Evolutionary conservation across 495 filamentous ascomycete species (phyloP).

Genomic region (Staphylotrichum tortipilum): DNA sequence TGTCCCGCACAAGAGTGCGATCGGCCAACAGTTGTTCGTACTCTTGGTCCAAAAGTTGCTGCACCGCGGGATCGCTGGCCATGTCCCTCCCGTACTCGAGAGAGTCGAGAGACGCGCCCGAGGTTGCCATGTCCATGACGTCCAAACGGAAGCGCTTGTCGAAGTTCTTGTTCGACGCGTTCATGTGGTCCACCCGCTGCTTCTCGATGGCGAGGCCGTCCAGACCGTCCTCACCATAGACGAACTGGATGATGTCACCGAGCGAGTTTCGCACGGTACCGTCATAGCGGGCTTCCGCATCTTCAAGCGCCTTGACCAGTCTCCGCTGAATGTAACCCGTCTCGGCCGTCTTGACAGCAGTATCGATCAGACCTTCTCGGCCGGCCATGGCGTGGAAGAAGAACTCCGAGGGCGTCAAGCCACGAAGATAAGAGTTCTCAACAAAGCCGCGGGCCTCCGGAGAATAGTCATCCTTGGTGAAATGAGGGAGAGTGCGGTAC

Average conservation of each 20-base stretch:
- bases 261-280: conserved; percentile 95
- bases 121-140: conserved; percentile 67
- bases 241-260: conserved; percentile 93
- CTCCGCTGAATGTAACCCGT: conserved; percentile 98
- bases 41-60: conserved; percentile 78
- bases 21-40: conserved; percentile 70
- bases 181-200: conserved; percentile 79
- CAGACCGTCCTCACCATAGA: conserved; percentile 95
- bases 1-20: conserved; percentile 64
- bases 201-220: conserved; percentile 87
- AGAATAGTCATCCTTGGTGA: conserved; percentile 98
- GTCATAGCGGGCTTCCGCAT: conserved; percentile 96
- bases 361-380: conserved; percentile 99
- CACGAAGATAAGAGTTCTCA: conserved; percentile 97
- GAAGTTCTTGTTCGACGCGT: conserved; percentile 62
- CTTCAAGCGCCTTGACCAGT: conserved; percentile 94
- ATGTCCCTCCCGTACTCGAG: conserved; percentile 85
- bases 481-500: conserved; percentile 93
- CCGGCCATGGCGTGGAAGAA: conserved; percentile 99
- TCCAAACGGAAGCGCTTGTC: conserved; percentile 79
- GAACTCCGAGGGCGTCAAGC: conserved; percentile 90
- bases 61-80: conserved; percentile 72
- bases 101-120: conserved; percentile 55
- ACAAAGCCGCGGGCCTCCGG: conserved; percentile 96
- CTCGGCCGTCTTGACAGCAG: conserved; percentile 97